Base-by-base conservation (phyloP, 2,329 filamentous ascomycete species). In the Westerdykella aurantiaca region DNA sequence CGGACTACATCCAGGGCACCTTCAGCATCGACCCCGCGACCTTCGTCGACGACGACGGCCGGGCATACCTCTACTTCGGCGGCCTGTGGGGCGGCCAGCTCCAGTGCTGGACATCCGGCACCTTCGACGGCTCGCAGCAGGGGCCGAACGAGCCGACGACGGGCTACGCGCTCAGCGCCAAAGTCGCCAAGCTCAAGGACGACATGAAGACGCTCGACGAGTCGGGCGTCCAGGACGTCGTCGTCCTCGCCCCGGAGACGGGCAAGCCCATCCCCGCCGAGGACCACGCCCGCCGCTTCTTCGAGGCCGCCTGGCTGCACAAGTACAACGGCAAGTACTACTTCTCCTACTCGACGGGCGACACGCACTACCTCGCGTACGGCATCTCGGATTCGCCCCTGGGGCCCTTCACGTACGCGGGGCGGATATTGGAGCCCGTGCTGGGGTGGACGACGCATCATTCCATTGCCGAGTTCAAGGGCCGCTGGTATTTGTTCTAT, bases 361-460 rank as follows among this genome's bases (percentile, higher is more conserved):
- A 89, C 67, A 83, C 85, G 25, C 86, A 89, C 65, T 86, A 75
- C 64, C 71, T 90, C 25, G 83, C 74, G 50, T 89, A 87, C 60
- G 86, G 82, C 1, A 79, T 76, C 2, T 78, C 82, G 0, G 71
- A 78, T 5, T 81, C 68, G 45, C 85, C 86, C 0, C 67, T 80
- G 10, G 85, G 86, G 0, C 85, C 86, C 0, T 89, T 89, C 55
- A 85, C 79, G 1, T 89, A 88, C 49, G 76, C 73, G 0, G 85
- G 86, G 0, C 70, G 79, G 38, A 83, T 90, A 43, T 64, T 90
- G 39, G 84, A 88, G 71, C 86, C 85, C 0, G 86, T 90, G 5
- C 65, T 85, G 21, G 85, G 86, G 1, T 90, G 86, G 86, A 89
- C 86, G 35, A 90, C 86, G 43, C 86, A 89, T 68, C 86, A 89